A percentile compares a stretch with the other conserved stretches of the same genome.
phyloP scores from a whole-genome alignment of 2,329 filamentous ascomycete genomes.

The Trichoderma asperellum region DNA sequence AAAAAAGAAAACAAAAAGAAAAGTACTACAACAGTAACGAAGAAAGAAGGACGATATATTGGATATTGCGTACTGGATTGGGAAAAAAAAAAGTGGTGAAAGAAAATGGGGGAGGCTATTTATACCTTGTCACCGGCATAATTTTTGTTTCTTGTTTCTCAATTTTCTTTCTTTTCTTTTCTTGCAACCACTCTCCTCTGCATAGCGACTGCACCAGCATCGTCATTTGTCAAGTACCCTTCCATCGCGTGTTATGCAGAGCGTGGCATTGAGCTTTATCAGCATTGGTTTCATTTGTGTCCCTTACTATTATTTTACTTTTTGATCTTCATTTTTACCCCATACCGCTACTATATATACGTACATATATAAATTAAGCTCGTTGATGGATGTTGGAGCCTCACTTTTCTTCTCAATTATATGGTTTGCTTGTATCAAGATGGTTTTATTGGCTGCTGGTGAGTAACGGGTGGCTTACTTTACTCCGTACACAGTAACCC shows the following conservation, averaged over 20 bases:
- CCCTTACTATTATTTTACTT: neutral
- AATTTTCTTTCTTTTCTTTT: neutral
- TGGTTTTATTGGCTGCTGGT: neutral
- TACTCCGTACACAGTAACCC: no score
- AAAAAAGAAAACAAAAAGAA: neutral
- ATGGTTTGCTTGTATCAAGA: neutral
- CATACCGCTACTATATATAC: constrained; percentile 17
- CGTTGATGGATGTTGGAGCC: neutral
- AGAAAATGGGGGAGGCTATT: neutral
- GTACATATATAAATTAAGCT: constrained; percentile 1
- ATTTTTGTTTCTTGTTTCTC: constrained; percentile 12
- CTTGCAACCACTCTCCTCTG: constrained; percentile 11
- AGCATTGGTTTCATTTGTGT: constrained; percentile 23
- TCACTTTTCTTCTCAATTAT: neutral
- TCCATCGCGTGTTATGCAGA: constrained; percentile 24
- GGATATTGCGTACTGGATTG: constrained; percentile 12
- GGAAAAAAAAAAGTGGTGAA: neutral
- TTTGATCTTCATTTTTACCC: neutral
- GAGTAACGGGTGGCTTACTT: neutral
- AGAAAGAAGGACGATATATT: neutral
- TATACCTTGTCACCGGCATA: constrained; percentile 23
- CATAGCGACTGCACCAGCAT: constrained; percentile 24
- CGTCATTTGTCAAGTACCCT: constrained; percentile 11
- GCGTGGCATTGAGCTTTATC: constrained; percentile 26
- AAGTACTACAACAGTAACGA: constrained; percentile 20